Conservation (phyloP, 148 eudicot genomes). For the Agrostemma githago region DNA sequence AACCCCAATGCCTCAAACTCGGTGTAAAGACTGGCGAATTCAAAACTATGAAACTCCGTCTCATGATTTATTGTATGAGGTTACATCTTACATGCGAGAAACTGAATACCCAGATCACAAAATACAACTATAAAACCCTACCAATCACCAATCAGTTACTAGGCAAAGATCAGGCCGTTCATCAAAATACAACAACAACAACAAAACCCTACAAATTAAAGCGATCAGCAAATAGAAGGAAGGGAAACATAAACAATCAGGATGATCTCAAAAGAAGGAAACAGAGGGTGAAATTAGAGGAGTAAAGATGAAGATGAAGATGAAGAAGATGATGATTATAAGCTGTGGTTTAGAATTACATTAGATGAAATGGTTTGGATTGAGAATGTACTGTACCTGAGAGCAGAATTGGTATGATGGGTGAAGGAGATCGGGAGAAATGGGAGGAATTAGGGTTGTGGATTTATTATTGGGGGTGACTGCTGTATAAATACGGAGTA, state of each 20-base stretch:
- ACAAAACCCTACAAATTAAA: not conserved
- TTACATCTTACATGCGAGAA: not conserved
- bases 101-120: not conserved
- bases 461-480: not conserved
- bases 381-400: not conserved
- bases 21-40: no score
- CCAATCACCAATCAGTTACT: not conserved
- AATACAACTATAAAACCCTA: not conserved
- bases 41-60: not conserved
- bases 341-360: not conserved
- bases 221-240: not conserved
- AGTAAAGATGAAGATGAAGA: no score
- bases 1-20: not conserved
- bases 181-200: not conserved
- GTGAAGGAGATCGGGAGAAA: constrained; percentile 15
- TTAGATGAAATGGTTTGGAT: not conserved
- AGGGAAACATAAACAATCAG: not conserved
- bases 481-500: not conserved
- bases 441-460: not conserved
- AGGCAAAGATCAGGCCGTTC: not conserved
- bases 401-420: no score
- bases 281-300: not conserved
- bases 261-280: not conserved
- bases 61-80: not conserved
- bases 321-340: no score